These are phyloP conservation scores for Mycosphaerelloides madeirae DNA, from an alignment of 2,329 filamentous ascomycete genomes.

Conservation along the genomic window DNA sequence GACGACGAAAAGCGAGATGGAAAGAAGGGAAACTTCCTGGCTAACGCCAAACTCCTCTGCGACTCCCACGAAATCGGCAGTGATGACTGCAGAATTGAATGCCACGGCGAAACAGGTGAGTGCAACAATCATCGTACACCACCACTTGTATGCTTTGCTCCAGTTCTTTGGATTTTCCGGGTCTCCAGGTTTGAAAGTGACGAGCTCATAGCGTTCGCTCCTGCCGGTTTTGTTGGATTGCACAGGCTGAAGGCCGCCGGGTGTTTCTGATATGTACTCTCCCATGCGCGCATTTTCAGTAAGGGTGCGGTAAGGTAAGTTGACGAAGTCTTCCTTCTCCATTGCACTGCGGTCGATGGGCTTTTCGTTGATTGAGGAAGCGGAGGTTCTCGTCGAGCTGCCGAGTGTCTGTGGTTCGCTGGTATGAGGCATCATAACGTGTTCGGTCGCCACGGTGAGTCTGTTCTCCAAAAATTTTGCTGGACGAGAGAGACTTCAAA, in stretches of 20 bases:
- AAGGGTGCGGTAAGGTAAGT: conserved; percentile 21
- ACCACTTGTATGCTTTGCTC: conserved; percentile 29
- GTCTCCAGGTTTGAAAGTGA: conserved; percentile 62
- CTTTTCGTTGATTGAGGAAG: neutral
- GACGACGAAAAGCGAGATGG: conserved; percentile 45
- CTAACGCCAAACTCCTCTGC: conserved; percentile 61
- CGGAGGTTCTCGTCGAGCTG: neutral
- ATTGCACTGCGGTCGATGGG: neutral
- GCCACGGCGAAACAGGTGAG: conserved; percentile 46
- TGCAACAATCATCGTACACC: conserved; percentile 72
- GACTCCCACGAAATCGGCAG: conserved; percentile 66
- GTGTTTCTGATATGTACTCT: conserved; percentile 26
- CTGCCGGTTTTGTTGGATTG: conserved; percentile 24
- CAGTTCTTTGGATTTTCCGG: conserved; percentile 32
- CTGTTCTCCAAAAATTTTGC: no score
- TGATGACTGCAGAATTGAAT: conserved; percentile 66
- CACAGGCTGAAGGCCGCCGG: conserved; percentile 21
- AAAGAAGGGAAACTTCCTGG: conserved; percentile 66
- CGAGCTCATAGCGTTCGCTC: conserved; percentile 53
- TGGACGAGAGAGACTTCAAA: no score
- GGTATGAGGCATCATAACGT: neutral
- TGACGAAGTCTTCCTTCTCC: conserved; percentile 13
- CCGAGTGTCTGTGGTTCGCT: neutral
- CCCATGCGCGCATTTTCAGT: conserved; percentile 22
- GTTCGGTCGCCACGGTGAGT: conserved; percentile 1